Evolutionary conservation across 768 basidiomycete genomes (phyloP).

Genomic region (Auriscalpium vulgare): DNA sequence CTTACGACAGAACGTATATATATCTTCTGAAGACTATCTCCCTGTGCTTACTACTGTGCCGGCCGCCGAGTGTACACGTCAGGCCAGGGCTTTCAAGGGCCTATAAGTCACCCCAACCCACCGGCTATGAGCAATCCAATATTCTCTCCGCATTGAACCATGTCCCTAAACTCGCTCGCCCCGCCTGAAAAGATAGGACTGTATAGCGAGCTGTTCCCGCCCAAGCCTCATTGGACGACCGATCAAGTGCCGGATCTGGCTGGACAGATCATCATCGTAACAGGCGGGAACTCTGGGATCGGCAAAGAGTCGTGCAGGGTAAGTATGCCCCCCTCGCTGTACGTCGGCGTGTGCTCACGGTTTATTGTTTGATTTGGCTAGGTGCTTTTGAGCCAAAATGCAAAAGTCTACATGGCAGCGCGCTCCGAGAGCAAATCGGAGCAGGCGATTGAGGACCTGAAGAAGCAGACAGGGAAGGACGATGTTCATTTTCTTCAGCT

Average conservation of each 20-base stretch:
- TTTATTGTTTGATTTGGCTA: neutral
- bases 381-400: slow-evolving; percentile 6
- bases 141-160: too few relatives aligned
- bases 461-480: slow-evolving; percentile 16
- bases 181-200: neutral
- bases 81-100: too few relatives aligned
- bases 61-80: too few relatives aligned
- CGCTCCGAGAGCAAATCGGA: slow-evolving; percentile 10
- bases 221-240: slow-evolving; percentile 21
- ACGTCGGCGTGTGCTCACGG: neutral
- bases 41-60: too few relatives aligned
- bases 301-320: slow-evolving; percentile 16
- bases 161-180: neutral
- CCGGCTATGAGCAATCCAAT: too few relatives aligned
- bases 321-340: neutral
- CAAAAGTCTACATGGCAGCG: slow-evolving; percentile 21
- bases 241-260: slow-evolving; percentile 36
- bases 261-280: slow-evolving; percentile 34
- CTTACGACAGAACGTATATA: too few relatives aligned
- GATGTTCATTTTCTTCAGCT: slow-evolving; percentile 16
- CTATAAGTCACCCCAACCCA: too few relatives aligned
- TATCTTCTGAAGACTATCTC: too few relatives aligned
- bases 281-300: slow-evolving; percentile 17
- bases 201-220: slow-evolving; percentile 10
- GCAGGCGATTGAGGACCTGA: slow-evolving; percentile 15